Evolutionary conservation across 2,329 filamentous ascomycete genomes (phyloP).

Genomic region (Arthrobotrys conoides): DNA sequence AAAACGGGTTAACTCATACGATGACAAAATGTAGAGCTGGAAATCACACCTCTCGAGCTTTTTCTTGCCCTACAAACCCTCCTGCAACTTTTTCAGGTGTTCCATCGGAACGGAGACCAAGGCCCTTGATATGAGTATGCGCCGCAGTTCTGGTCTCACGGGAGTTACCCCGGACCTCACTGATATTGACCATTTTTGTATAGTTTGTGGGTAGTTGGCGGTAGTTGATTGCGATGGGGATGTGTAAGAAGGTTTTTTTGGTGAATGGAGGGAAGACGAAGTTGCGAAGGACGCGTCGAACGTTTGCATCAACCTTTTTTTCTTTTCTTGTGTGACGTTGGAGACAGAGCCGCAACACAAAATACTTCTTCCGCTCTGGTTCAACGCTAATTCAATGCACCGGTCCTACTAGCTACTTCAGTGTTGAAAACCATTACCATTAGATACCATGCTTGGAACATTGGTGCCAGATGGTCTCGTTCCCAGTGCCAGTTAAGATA

Average conservation of each 20-base stretch:
- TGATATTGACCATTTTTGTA: conserved; percentile 51
- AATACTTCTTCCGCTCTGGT: conserved; percentile 3
- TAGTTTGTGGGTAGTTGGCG: neutral
- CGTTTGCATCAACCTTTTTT: conserved; percentile 43
- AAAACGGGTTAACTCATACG: conserved; percentile 2
- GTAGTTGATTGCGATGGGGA: conserved; percentile 20
- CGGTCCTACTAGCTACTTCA: no score
- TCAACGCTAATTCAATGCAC: no score
- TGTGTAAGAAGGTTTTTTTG: conserved; percentile 6
- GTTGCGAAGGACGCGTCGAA: conserved; percentile 56
- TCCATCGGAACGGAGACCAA: conserved; percentile 88
- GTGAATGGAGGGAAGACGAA: conserved; percentile 24
- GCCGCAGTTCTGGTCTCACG: conserved; percentile 84
- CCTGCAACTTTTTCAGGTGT: conserved; percentile 82
- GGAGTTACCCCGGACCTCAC: conserved; percentile 51
- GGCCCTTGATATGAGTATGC: conserved; percentile 97
- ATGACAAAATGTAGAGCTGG: neutral
- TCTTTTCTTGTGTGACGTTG: conserved; percentile 59
- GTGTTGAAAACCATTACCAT: no score
- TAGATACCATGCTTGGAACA: no score
- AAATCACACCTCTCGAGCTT: conserved; percentile 82
- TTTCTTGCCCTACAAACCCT: conserved; percentile 90
- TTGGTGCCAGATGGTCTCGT: no score
- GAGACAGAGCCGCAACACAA: conserved; percentile 52
- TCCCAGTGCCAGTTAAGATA: no score